A percentile compares a stretch with the other conserved stretches of the same genome.
Evolutionary conservation across 1,284 basidiomycete species (phyloP).

Genomic region (Caloboletus firmus): DNA sequence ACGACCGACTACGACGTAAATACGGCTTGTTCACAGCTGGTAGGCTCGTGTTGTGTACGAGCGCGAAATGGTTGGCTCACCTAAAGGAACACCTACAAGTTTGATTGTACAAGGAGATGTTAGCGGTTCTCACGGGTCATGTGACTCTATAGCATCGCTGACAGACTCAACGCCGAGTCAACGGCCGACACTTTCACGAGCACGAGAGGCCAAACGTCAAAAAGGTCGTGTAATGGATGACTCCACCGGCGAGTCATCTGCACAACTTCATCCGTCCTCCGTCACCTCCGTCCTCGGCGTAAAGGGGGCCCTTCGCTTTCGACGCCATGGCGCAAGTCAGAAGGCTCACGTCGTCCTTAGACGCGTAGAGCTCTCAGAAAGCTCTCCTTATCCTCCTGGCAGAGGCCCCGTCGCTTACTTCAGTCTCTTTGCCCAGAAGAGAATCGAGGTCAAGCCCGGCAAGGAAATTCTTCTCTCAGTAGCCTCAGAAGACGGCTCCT

Average conservation of each 20-base stretch:
- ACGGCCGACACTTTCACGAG: constrained; percentile 3
- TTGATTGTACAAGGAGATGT: no score
- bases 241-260: constrained; percentile 29
- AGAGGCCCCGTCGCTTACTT: constrained; percentile 47
- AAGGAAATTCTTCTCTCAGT: constrained; percentile 64
- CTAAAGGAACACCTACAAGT: no score
- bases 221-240: constrained; percentile 32
- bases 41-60: no score
- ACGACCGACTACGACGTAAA: no score
- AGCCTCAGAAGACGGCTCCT: constrained; percentile 47
- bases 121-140: constrained; percentile 17
- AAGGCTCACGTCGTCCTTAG: constrained; percentile 59
- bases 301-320: constrained; percentile 54
- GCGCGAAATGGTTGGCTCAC: no score
- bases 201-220: constrained; percentile 8
- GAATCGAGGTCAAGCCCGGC: constrained; percentile 64
- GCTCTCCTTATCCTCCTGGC: constrained; percentile 42
- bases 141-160: constrained; percentile 11
- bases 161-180: constrained; percentile 4
- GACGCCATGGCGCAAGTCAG: constrained; percentile 55
- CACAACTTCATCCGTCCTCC: constrained; percentile 13
- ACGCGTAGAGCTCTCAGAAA: constrained; percentile 51
- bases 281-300: constrained; percentile 54
- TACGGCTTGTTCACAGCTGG: no score
- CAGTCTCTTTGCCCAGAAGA: constrained; percentile 61